phyloP scores from a whole-genome alignment of 441 rosid genomes.

The Euphorbia schlechtendalii region DNA sequence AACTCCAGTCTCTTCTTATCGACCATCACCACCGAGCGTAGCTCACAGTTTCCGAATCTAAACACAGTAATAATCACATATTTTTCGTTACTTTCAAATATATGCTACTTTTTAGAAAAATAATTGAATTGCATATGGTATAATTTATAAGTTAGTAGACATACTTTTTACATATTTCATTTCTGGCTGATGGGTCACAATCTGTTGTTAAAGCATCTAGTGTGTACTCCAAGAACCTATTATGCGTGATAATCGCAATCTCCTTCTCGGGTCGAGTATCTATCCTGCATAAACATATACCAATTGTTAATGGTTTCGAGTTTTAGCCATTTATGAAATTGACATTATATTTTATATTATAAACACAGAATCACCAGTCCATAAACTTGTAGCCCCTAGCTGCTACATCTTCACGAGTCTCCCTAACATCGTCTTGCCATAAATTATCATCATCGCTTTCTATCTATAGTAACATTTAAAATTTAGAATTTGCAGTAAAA shows the following conservation, averaged over 20 bases:
- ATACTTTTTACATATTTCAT: constrained; percentile 30
- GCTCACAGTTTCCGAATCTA: constrained; percentile 67
- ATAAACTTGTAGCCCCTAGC: constrained; percentile 55
- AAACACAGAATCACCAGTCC: constrained; percentile 50
- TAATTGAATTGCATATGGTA: not conserved
- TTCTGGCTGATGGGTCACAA: constrained; percentile 13
- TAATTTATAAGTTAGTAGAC: not conserved
- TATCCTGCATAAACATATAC: constrained; percentile 33
- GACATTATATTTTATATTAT: no score
- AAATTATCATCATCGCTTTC: constrained; percentile 57
- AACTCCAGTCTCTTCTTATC: constrained; percentile 20
- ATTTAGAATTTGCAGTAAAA: no score
- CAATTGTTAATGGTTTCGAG: not conserved
- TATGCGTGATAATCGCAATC: constrained; percentile 70
- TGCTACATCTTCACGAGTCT: constrained; percentile 44
- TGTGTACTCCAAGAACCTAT: constrained; percentile 59
- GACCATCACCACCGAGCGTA: constrained; percentile 41
- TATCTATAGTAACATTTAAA: constrained; percentile 29
- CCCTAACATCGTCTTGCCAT: constrained; percentile 52
- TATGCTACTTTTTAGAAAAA: not conserved
- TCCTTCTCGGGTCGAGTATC: constrained; percentile 59
- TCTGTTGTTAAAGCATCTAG: constrained; percentile 32
- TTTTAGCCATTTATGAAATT: not conserved
- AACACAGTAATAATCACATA: not conserved
- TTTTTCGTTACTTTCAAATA: not conserved